Base-by-base conservation (phyloP, 116 monocot species). In the Papilionanthe hybrid region DNA sequence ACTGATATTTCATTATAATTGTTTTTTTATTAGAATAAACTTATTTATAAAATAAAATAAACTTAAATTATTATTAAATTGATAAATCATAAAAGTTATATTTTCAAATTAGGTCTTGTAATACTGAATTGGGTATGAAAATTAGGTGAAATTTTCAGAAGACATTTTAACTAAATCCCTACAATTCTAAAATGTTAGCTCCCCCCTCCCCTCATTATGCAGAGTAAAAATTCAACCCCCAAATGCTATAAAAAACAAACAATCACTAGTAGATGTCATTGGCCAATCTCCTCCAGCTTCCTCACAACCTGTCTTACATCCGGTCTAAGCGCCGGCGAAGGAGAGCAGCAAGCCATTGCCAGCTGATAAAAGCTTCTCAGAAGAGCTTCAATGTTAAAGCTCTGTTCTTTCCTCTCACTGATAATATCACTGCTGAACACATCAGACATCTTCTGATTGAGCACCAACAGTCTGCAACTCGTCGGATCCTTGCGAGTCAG, bases 301-400 rank as follows among this genome's bases (percentile, higher is more conserved):
- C 83, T 65, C 25, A 94, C 37, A 41, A 98, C 74, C 0, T 78
- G 55, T 77, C 86, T 91, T 22, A 93, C 91, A 37, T 92, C 87
- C 15, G 97, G 97, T 82, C 97, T 92, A 72, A 98, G 45, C 1
- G 87, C 80, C 19, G 94, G 92, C 0, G 91, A 92, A 23, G 94
- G 94, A 0, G 89, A 94, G 80, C 97, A 98, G 76, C 97, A 98
- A 83, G 91, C 81, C 84, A 86, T 92, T 18, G 92, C 92, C 28
- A 98, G 72, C 48, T 91, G 89, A 78, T 92, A 94, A 82, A 84
- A 89, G 60, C 67, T 79, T 27, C 87, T 42, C 86, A 91, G 55
- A 17, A 79, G 57, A 57, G 85, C 87, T 82, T 92, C 92, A 1
- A 81, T 86, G 1, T 28, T 37, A 4, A 76, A 81, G 17, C 68